These are phyloP conservation scores for Aspergillus pseudotamarii DNA, from an alignment of 2,329 filamentous ascomycete species.

Conservation along the genomic window DNA sequence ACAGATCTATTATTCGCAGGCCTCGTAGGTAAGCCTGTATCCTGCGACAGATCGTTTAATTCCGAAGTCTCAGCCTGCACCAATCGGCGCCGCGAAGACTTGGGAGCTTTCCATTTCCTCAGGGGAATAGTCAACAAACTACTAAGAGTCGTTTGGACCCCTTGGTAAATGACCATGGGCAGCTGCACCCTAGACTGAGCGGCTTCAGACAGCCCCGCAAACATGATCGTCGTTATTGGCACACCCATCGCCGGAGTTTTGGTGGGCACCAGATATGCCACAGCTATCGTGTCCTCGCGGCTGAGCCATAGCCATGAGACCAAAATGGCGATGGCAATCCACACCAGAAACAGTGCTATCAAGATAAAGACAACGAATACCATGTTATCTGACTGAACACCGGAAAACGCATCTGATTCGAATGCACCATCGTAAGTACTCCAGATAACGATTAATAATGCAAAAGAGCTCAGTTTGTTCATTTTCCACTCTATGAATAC, in stretches of 20 bases:
- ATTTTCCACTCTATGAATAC: constrained; percentile 51
- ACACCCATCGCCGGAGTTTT: constrained; percentile 69
- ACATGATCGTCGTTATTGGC: constrained; percentile 65
- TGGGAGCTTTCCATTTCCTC: constrained; percentile 35
- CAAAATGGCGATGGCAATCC: constrained; percentile 60
- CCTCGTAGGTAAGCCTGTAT: not conserved
- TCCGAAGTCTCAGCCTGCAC: not conserved
- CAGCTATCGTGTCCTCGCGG: constrained; percentile 62
- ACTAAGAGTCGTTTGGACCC: constrained; percentile 46
- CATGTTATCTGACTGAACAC: constrained; percentile 11
- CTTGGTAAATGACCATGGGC: constrained; percentile 62
- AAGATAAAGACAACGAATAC: constrained; percentile 69
- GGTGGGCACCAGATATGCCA: constrained; percentile 68
- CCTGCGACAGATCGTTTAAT: not conserved
- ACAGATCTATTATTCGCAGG: not conserved
- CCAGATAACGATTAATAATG: constrained; percentile 52
- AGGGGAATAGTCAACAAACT: constrained; percentile 47
- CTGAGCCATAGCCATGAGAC: constrained; percentile 52
- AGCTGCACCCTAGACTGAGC: constrained; percentile 64
- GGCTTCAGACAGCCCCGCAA: constrained; percentile 56
- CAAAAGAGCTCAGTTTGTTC: constrained; percentile 34
- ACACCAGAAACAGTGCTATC: constrained; percentile 62
- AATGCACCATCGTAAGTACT: constrained; percentile 69
- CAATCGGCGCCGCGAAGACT: not conserved
- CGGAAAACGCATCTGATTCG: constrained; percentile 58